phyloP scores from a whole-genome alignment of 2,329 filamentous ascomycete species.

The Venturia asperata region DNA sequence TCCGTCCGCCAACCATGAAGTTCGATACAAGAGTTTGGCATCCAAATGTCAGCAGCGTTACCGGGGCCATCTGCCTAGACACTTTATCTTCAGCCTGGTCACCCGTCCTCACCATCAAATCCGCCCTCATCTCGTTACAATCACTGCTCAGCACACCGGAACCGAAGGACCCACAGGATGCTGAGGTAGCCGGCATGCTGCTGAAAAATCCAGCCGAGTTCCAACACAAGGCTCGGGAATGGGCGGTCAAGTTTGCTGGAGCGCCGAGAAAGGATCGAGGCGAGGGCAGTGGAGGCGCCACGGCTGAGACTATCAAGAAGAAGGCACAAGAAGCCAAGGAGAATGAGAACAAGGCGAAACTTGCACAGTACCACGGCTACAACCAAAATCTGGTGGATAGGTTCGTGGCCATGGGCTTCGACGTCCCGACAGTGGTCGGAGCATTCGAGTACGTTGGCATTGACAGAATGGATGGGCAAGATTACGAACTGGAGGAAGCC shows the following conservation, averaged over 20 bases:
- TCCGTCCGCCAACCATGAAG: constrained; percentile 83
- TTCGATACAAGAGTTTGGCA: constrained; percentile 96
- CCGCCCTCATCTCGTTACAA: constrained; percentile 84
- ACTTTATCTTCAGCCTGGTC: constrained; percentile 88
- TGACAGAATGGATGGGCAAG: constrained; percentile 65
- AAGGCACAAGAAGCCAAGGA: constrained; percentile 49
- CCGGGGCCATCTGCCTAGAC: constrained; percentile 97
- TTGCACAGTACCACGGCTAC: constrained; percentile 72
- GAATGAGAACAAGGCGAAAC: constrained; percentile 49
- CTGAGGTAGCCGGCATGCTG: constrained; percentile 88
- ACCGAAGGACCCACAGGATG: constrained; percentile 93
- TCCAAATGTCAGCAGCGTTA: constrained; percentile 85
- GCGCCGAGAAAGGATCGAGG: constrained; percentile 56
- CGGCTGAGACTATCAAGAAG: constrained; percentile 47
- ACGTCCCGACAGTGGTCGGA: constrained; percentile 75
- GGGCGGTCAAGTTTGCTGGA: constrained; percentile 77
- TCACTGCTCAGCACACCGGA: constrained; percentile 90
- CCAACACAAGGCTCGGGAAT: constrained; percentile 74
- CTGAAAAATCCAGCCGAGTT: constrained; percentile 72
- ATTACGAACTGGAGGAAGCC: constrained; percentile 82
- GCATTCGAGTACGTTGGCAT: constrained; percentile 79
- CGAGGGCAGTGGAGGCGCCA: constrained; percentile 47
- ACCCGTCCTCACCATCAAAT: constrained; percentile 93
- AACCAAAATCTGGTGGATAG: constrained; percentile 74
- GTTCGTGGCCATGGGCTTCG: constrained; percentile 88